Percentiles rank a stretch among this genome's conserved stretches.
Conservation (phyloP, 2,329 filamentous ascomycete species). For the Blastomyces parvus region DNA sequence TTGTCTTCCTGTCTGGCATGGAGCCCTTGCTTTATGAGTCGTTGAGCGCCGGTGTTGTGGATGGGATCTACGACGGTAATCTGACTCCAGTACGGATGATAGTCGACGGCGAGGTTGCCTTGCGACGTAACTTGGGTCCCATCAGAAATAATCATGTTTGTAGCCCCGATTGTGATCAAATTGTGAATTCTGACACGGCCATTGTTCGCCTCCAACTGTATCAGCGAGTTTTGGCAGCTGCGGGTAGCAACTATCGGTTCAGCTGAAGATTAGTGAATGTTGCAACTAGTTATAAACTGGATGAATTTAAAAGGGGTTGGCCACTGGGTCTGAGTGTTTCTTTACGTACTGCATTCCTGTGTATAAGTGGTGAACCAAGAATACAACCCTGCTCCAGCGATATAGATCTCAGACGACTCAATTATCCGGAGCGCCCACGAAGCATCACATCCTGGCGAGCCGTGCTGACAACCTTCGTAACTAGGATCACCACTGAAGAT, state of each 20-base stretch:
- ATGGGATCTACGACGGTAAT: constrained; percentile 7
- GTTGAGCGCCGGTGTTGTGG: neutral
- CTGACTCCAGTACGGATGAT: constrained; percentile 11
- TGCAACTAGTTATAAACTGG: neutral
- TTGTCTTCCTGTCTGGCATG: neutral
- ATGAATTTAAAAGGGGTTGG: neutral
- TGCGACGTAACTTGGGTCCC: neutral
- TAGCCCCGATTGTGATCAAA: constrained; percentile 7
- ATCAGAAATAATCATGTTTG: constrained; percentile 7
- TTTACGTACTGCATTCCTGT: constrained; percentile 5
- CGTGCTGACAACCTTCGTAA: neutral
- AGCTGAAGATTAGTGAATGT: neutral
- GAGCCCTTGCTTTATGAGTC: neutral
- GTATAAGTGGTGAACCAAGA: constrained; percentile 8
- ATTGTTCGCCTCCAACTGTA: constrained; percentile 3
- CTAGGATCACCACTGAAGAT: constrained; percentile 1
- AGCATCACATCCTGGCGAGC: neutral
- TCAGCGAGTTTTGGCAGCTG: constrained; percentile 4
- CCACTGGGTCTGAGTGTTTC: too few species aligned
- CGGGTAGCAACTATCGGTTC: constrained; percentile 1
- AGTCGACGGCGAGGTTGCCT: constrained; percentile 9
- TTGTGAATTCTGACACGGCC: constrained; percentile 5
- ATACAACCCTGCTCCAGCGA: constrained; percentile 6
- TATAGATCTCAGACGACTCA: constrained; percentile 4
- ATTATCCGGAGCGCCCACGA: constrained; percentile 7